Evolutionary conservation across 371 early-diverging fungal genomes (phyloP).

Genomic region (Apophysomyces ossiformis): DNA sequence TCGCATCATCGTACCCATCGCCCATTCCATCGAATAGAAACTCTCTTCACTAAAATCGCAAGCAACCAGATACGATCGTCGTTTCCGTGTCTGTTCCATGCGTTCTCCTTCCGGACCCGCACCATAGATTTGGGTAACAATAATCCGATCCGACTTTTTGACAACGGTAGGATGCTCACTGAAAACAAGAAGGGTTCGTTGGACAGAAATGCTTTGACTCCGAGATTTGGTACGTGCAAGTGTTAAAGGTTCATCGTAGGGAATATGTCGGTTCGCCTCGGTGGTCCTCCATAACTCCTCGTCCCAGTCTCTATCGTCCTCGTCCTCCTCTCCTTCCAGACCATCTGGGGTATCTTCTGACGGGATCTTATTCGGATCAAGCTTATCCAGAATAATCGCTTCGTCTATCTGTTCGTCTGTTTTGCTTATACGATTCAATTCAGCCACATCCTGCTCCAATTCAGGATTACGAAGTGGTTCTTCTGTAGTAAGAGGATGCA

Average conservation of each 20-base stretch:
- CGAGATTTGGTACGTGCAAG: conserved; percentile 19
- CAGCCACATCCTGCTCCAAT: conserved; percentile 9
- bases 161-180: conserved; percentile 15
- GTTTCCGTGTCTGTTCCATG: conserved; percentile 21
- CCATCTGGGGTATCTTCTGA: conserved; percentile 11
- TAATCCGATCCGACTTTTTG: conserved; percentile 17
- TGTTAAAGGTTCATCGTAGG: conserved; percentile 12
- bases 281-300: conserved; percentile 33
- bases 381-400: conserved; percentile 16
- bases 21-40: conserved; percentile 55
- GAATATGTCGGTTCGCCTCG: conserved; percentile 38
- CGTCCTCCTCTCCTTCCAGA: conserved; percentile 16
- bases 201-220: conserved; percentile 22
- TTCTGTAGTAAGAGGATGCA: conserved; percentile 25
- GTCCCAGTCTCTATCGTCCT: conserved; percentile 26
- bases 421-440: conserved; percentile 14
- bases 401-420: not conserved
- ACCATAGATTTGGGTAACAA: conserved; percentile 28
- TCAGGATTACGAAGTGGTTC: conserved; percentile 15
- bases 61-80: conserved; percentile 42
- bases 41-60: conserved; percentile 50
- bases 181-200: conserved; percentile 21
- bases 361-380: conserved; percentile 19
- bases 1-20: conserved; percentile 60
- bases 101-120: conserved; percentile 28